Base-by-base conservation (phyloP, 306 rosid genomes). In the Styphnolobium japonicum region DNA sequence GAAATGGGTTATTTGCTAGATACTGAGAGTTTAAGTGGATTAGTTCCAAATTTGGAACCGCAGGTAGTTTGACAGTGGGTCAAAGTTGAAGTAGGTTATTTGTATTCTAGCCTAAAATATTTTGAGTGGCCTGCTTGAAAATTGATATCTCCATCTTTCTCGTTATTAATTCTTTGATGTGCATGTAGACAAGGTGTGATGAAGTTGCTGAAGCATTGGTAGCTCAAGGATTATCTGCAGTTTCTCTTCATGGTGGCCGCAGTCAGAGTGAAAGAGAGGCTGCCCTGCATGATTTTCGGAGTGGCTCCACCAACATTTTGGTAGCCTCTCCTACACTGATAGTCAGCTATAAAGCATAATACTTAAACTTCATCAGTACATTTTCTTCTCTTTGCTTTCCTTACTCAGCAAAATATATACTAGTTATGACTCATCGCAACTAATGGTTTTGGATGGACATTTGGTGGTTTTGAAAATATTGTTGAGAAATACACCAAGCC, bases 161-260 rank as follows among this genome's bases (percentile, higher is more conserved):
- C 18, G 22, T 33, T 21, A 15, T 33, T 73, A 39, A 43, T 66
- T 52, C 65, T 84, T 75, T 34, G 48, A 68, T 75, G 36, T 85
- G 68, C 85, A 29, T 83, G 85, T 46, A 92, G 97, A 90, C 94
- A 70, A 87, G 92, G 76, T 92, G 97, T 29, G 96, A 92, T 23
- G 96, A 92, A 66, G 87, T 92, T 65, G 89, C 91, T 69, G 96
- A 92, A 82, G 96, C 96, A 22, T 84, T 92, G 88, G 85, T 90
- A 61, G 97, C 94, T 52, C 88, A 92, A 89, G 97, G 93, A 34
- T 85, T 92, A 80, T 90, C 90, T 78, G 96, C 97, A 22, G 97
- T 86, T 82, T 91, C 96, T 56, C 92, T 92, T 81, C 97, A 92
- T 80, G 96, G 97, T 77, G 97, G 97, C 55, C 97, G 96, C 49